Percentiles rank a stretch among this genome's conserved stretches.
Conservation (phyloP, 1,139 yeast genomes). For the Suhomyces anneliseae region DNA sequence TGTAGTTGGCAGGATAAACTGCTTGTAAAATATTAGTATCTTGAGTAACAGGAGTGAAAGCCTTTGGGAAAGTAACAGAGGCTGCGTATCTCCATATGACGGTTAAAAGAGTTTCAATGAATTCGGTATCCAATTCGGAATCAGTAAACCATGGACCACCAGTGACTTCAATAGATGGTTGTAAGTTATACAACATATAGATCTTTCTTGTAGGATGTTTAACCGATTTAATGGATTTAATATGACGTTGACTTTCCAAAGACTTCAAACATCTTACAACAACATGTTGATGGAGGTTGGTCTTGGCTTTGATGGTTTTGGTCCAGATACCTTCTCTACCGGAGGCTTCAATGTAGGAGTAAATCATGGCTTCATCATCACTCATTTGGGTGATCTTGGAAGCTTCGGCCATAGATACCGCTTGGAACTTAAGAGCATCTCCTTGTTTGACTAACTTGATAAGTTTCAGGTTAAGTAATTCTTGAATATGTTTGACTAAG, state of each 20-base stretch:
- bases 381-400: constrained; percentile 70
- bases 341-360: constrained; percentile 86
- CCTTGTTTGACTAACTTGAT: constrained; percentile 68
- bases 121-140: constrained; percentile 90
- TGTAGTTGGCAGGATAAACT: constrained; percentile 36
- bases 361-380: constrained; percentile 88
- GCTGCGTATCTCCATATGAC: constrained; percentile 89
- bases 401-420: constrained; percentile 67
- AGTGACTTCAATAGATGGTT: constrained; percentile 92
- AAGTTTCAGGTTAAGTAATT: constrained; percentile 60
- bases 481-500: constrained; percentile 63
- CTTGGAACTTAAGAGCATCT: constrained; percentile 69
- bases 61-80: constrained; percentile 71
- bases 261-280: constrained; percentile 83
- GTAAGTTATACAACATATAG: constrained; percentile 89
- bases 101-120: constrained; percentile 77
- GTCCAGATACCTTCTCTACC: constrained; percentile 98
- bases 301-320: constrained; percentile 84
- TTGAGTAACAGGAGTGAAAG: constrained; percentile 46
- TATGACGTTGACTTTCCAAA: constrained; percentile 78
- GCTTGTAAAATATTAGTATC: constrained; percentile 49
- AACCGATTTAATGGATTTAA: constrained; percentile 88
- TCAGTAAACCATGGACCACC: constrained; percentile 99
- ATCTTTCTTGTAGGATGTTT: constrained; percentile 96
- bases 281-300: constrained; percentile 90